Evolutionary conservation across 306 rosid genomes (phyloP), one percentile per base, ranked within the genome.

Genomic region (Cucumis melo): DNA sequence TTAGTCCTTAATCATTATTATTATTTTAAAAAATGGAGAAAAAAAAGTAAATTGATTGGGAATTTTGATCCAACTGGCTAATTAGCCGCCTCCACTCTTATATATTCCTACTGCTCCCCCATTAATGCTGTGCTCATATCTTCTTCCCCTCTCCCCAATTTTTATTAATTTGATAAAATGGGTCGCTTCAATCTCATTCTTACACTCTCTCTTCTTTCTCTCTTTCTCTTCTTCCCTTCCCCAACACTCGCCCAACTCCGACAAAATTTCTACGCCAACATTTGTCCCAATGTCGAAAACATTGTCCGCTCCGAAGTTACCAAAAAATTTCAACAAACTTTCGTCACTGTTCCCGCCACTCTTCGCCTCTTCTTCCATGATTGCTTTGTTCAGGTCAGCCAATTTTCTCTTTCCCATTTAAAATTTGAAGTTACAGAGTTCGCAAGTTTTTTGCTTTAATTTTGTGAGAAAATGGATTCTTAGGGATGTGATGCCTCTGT

Each of bases 401-500:
- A 5, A 14, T 0, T 32, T 54, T 6, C 53, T 3, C 0, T 0
- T 44, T 44, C 24, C 41, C 3, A 68, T 68, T 68, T 13, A 27
- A 0, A 10, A 2, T 2, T 5, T 1, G 16, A 1, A 13, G 15
- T 44, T 23, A 29, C 20, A 21, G 36, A 44, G 66, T n/a, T 5
- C 16, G 0, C 13, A 9, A 16, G n/a, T n/a, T 74, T 56, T 46
- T 76, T 44, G 59, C 11, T 42, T n/a, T 3, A 7, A 14, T 14
- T 14, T 5, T 32, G 5, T 32, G 5, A n/a, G 5, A 32, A 32
- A 17, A 15, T 51, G 62, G 20, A n/a, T 32, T 61, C 48, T 10
- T 79, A 89, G 94, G 94, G 94, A 24, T 89, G 94, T 82, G 94
- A 89, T 87, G 90, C 83, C n/a, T 89, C 94, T 0, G 80, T 86